A percentile compares a stretch with the other conserved stretches of the same genome.
Conservation (phyloP, 2,329 filamentous ascomycete species). For the Zymoseptoria brevis region DNA sequence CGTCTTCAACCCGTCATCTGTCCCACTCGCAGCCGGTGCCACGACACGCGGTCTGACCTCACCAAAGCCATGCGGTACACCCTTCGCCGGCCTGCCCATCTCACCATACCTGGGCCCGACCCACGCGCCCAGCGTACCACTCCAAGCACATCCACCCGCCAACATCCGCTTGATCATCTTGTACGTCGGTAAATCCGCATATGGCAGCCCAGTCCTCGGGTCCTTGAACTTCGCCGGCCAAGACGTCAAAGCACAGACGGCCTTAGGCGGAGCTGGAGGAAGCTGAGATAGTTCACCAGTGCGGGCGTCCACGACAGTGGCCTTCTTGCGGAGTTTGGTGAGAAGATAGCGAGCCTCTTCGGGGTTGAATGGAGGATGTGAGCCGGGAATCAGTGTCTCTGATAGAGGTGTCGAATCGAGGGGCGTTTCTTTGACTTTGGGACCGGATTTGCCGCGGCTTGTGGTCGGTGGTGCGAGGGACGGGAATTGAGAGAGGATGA, state of each 20-base stretch:
- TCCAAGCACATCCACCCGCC: slow-evolving; percentile 73
- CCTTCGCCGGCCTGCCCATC: slow-evolving; percentile 53
- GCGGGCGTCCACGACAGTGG: not conserved
- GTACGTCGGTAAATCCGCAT: slow-evolving; percentile 71
- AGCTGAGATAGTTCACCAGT: slow-evolving; percentile 31
- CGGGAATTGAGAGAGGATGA: slow-evolving; percentile 29
- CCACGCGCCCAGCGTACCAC: slow-evolving; percentile 71
- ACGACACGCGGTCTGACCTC: not conserved
- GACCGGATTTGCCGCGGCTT: slow-evolving; percentile 13
- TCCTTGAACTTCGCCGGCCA: slow-evolving; percentile 75
- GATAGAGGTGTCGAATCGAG: slow-evolving; percentile 50
- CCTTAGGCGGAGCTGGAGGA: slow-evolving; percentile 26
- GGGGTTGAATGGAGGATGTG: slow-evolving; percentile 46
- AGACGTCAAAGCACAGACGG: slow-evolving; percentile 63
- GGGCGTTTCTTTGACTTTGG: slow-evolving; percentile 21
- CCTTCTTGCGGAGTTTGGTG: slow-evolving; percentile 39
- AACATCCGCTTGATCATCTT: slow-evolving; percentile 69
- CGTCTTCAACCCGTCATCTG: not conserved
- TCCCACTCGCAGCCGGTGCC: not conserved
- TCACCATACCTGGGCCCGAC: slow-evolving; percentile 48
- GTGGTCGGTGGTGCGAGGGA: slow-evolving; percentile 24
- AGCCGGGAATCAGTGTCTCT: slow-evolving; percentile 45
- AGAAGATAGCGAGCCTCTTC: slow-evolving; percentile 40
- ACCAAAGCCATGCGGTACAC: slow-evolving; percentile 70
- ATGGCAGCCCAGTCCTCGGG: slow-evolving; percentile 73